Evolutionary conservation across 768 basidiomycete species (phyloP), one percentile per base, ranked within the genome.

Genomic region (Calvatia gigantea): DNA sequence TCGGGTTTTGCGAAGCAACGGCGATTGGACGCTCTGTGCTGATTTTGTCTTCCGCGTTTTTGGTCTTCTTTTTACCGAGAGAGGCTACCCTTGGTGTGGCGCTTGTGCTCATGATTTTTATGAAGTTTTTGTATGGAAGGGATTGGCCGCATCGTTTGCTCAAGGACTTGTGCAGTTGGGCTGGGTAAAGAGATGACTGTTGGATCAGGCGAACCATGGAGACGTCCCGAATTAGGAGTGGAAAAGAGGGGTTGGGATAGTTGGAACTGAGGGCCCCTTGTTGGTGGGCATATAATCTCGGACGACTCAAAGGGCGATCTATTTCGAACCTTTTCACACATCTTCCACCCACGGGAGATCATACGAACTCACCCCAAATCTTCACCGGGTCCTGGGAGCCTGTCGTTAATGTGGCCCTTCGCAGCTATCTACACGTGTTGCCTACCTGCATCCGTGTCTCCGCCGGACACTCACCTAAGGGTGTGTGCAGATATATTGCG

Each of bases 261-360:
- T 14, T 19, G 29, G 14, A n/a, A n/a, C n/a, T n/a, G n/a, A n/a
- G n/a, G n/a, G n/a, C n/a, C n/a, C n/a, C n/a, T n/a, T 33, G 51
- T 15, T 43, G 54, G 23, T n/a, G 28, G 44, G 23, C 12, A 7
- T 17, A 33, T 15, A 17, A 12, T 1, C 46, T 33, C 44, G 21
- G 35, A 28, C 42, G 31, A 45, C 44, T 27, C n/a, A 28, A 28
- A 44, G 28, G 17, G 27, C 25, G 29, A 32, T 32, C 43, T 6
- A 45, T 54, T 54, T 35, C 43, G 25, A 37, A 46, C 14, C 29
- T 19, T 32, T 54, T 54, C 52, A 54, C 52, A 45, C 52, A 46
- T 38, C 33, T 54, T 45, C 52, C 43, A 54, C 52, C n/a, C n/a
- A n/a, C n/a, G n/a, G n/a, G n/a, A 44, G n/a, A 42, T 12, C n/a